Conservation (phyloP, 345 rosid genomes). For the Citrus hindsii region DNA sequence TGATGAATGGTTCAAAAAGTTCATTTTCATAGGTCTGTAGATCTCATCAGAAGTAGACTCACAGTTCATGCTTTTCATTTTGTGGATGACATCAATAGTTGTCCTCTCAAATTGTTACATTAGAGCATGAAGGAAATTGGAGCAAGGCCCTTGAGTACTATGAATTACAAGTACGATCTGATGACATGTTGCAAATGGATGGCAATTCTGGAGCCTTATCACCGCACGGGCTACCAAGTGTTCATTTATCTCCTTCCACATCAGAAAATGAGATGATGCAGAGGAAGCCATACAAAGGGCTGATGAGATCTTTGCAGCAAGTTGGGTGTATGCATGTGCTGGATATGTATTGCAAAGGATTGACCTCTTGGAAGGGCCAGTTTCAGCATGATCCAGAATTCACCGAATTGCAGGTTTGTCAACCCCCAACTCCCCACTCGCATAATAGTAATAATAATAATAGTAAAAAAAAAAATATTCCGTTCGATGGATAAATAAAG, state of each 20-base stretch:
- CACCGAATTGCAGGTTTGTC: slow-evolving; percentile 76
- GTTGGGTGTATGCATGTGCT: slow-evolving; percentile 86
- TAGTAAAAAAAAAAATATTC: too few species aligned
- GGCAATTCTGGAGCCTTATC: slow-evolving; percentile 34
- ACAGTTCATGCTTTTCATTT: slow-evolving; percentile 14
- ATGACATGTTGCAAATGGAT: slow-evolving; percentile 33
- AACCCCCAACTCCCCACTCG: not conserved
- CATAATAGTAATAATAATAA: not conserved
- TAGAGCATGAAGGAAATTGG: slow-evolving; percentile 98
- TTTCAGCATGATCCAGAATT: slow-evolving; percentile 77
- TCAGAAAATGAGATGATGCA: slow-evolving; percentile 42
- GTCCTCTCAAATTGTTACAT: slow-evolving; percentile 84
- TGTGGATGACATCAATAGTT: slow-evolving; percentile 41
- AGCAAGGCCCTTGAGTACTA: slow-evolving; percentile 91
- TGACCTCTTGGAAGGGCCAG: slow-evolving; percentile 64
- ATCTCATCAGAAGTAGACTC: slow-evolving; percentile 3
- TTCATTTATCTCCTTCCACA: slow-evolving; percentile 29
- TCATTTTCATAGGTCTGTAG: not conserved
- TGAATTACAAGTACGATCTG: slow-evolving; percentile 83
- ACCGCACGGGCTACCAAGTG: slow-evolving; percentile 24
- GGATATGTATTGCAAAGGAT: slow-evolving; percentile 83
- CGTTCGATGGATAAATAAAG: not conserved
- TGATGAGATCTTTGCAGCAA: slow-evolving; percentile 88
- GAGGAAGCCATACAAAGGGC: slow-evolving; percentile 79
- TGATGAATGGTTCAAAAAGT: slow-evolving; percentile 1